Base-by-base conservation (phyloP, 192 early-diverging fungal species). In the Pilaira anomala region DNA sequence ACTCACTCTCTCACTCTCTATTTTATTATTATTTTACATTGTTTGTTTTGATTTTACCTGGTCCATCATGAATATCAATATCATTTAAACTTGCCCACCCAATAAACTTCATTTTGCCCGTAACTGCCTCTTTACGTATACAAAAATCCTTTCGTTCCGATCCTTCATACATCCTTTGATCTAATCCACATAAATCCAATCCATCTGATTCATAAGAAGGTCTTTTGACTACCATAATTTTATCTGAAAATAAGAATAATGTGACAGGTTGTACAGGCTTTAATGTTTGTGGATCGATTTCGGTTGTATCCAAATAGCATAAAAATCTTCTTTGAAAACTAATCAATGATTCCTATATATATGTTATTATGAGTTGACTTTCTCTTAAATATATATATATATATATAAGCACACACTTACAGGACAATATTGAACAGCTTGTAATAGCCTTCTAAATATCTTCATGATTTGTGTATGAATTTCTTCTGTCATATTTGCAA, bases 401-500 rank as follows among this genome's bases (percentile, higher is more conserved):
- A n/a, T n/a, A n/a, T 41, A 41, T 41, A 41, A 3, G n/a, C n/a
- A n/a, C 13, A 28, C 0, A 30, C 55, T 60, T 68, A 73, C 72
- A 7, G 72, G 72, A 52, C 72, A 73, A 41, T 63, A 29, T 12
- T 63, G 61, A 48, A 73, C 65, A 3, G 65, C 55, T 24, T 60
- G 41, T 48, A 64, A 62, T 45, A 73, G 64, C 39, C 57, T 63
- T 21, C 62, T 60, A 40, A 73, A 68, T n/a, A 73, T 64, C n/a
- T 68, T 68, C 24, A 66, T 66, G 9, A 64, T 61, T 44, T 68
- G 67, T 4, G 66, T 68, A 26, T 67, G 60, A 45, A 62, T 63
- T 8, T 73, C 72, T 39, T 73, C 72, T 25, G 62, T 51, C 56
- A 73, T 58, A 24, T 54, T 73, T 42, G 72, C 72, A 44, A 73